These are phyloP conservation scores for Perkinsus olseni DNA, from an alignment of 169 alveolate genomes.

Conservation along the genomic window DNA sequence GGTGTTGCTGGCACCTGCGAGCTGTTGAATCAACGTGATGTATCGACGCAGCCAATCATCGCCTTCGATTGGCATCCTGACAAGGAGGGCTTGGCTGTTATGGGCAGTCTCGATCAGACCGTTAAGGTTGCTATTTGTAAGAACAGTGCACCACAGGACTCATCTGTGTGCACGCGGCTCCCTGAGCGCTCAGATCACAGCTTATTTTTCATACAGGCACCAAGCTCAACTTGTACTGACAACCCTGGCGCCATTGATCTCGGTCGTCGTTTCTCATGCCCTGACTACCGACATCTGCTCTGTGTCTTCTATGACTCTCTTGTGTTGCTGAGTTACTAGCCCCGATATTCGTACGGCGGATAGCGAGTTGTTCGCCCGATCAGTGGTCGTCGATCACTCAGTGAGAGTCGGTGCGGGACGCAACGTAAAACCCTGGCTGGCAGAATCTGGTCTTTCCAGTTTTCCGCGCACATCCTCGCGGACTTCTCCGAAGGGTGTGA, in stretches of 20 bases:
- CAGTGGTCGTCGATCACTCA: too few species aligned
- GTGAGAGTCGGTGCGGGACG: too few species aligned
- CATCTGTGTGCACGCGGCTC: too few species aligned
- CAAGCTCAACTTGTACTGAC: conserved; percentile 25
- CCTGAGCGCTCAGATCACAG: not conserved
- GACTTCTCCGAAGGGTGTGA: too few species aligned
- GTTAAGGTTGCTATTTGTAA: conserved; percentile 56
- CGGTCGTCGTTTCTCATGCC: not conserved
- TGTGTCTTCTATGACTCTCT: not conserved
- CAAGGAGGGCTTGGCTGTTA: conserved; percentile 52
- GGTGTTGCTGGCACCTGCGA: conserved; percentile 81
- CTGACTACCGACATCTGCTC: not conserved
- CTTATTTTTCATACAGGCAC: not conserved
- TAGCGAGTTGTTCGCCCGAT: too few species aligned
- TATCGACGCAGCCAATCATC: conserved; percentile 81
- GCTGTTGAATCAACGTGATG: conserved; percentile 68
- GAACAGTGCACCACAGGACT: too few species aligned
- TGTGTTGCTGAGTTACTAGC: not conserved
- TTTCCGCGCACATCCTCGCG: too few species aligned
- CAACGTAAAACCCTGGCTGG: too few species aligned
- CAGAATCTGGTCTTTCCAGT: too few species aligned
- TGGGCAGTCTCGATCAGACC: conserved; percentile 79
- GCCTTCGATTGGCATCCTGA: conserved; percentile 74
- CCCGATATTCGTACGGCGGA: too few species aligned
- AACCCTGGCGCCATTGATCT: not conserved